Conservation (phyloP, 768 basidiomycete species). For the Tricholoma sp. region DNA sequence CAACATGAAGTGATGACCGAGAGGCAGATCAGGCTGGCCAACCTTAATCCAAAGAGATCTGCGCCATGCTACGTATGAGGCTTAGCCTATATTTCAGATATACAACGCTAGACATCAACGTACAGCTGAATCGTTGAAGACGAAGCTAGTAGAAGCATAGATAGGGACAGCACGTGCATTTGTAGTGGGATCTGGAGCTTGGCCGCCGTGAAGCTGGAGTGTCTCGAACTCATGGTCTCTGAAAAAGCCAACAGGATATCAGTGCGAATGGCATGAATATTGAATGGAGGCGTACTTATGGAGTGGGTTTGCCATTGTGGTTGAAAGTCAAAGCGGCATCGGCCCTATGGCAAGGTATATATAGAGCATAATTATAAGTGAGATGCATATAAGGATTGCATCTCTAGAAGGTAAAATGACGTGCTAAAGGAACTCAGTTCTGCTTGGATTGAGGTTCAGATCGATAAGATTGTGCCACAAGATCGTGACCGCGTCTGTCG, state of each 20-base stretch:
- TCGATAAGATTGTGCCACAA: too few relatives aligned
- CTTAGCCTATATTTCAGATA: not conserved
- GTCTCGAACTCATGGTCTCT: slow-evolving; percentile 75
- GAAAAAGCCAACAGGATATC: not conserved
- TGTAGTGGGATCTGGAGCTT: slow-evolving; percentile 55
- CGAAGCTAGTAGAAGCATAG: slow-evolving; percentile 67
- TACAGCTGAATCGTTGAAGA: slow-evolving; percentile 68
- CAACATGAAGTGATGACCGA: too few relatives aligned
- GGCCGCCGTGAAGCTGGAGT: slow-evolving; percentile 75
- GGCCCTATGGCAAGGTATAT: too few relatives aligned
- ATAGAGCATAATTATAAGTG: too few relatives aligned
- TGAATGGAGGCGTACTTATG: slow-evolving; percentile 28
- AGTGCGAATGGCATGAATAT: not conserved
- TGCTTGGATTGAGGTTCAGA: too few relatives aligned
- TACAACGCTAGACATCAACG: slow-evolving; percentile 10
- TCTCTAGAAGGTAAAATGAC: too few relatives aligned
- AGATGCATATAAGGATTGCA: too few relatives aligned
- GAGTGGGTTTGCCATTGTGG: slow-evolving; percentile 29
- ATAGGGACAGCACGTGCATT: slow-evolving; percentile 78
- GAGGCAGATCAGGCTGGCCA: not conserved
- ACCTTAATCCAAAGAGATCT: slow-evolving; percentile 64
- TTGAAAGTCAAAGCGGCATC: not conserved
- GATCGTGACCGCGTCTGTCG: too few relatives aligned
- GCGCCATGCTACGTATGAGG: slow-evolving; percentile 51
- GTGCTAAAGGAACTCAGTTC: too few relatives aligned